Evolutionary conservation across 768 basidiomycete genomes (phyloP).

Genomic region (Kwoniella shandongensis): DNA sequence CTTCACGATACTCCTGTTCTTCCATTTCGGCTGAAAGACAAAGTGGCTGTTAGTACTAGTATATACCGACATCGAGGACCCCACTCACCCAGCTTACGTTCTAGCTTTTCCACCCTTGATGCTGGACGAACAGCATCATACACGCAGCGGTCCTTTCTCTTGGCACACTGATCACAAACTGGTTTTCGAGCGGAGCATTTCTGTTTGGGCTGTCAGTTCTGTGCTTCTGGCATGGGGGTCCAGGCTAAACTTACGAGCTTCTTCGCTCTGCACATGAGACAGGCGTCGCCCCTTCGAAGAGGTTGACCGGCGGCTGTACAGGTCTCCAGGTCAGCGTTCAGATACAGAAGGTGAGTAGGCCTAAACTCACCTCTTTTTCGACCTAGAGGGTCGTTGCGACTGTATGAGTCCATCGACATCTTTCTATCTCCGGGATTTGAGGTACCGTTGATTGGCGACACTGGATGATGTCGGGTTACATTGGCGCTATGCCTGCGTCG

Average conservation of each 20-base stretch:
- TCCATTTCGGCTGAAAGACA: constrained; percentile 34
- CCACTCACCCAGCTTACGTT: constrained; percentile 31
- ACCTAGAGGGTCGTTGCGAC: too few relatives aligned
- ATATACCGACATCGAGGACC: too few relatives aligned
- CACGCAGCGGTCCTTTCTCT: constrained; percentile 39
- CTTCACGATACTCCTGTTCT: constrained; percentile 16
- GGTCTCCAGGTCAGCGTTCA: too few relatives aligned
- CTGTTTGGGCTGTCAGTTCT: constrained; percentile 1
- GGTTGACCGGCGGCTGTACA: constrained; percentile 25
- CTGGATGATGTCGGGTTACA: neutral
- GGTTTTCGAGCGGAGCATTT: constrained; percentile 43
- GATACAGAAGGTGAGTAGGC: too few relatives aligned
- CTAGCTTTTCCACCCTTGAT: constrained; percentile 40
- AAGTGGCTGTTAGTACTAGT: too few relatives aligned
- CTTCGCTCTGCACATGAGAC: constrained; percentile 45
- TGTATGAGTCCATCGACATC: too few relatives aligned
- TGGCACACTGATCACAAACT: constrained; percentile 39
- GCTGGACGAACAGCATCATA: constrained; percentile 42
- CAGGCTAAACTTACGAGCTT: constrained; percentile 28
- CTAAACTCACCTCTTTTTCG: too few relatives aligned
- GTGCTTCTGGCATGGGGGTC: neutral
- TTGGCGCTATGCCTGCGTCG: neutral
- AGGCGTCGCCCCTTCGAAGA: constrained; percentile 38
- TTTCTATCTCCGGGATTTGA: too few relatives aligned
- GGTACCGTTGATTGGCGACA: too few relatives aligned